phyloP scores from a whole-genome alignment of 371 early-diverging fungal genomes.

The Smittium culicis region DNA sequence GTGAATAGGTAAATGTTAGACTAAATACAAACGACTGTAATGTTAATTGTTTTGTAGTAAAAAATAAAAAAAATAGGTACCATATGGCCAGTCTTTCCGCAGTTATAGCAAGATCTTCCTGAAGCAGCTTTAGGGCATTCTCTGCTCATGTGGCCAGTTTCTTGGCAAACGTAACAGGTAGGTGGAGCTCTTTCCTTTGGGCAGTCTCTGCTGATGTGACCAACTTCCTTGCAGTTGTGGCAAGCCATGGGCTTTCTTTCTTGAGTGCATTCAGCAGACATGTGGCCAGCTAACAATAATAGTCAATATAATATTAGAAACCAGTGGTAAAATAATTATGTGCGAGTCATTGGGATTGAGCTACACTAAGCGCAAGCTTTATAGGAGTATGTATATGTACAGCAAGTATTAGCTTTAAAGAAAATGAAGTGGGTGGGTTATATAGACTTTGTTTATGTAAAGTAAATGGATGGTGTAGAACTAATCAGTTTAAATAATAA shows the following conservation, averaged over 20 bases:
- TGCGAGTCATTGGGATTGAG: too few relatives aligned
- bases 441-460: background rate
- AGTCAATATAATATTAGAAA: background rate
- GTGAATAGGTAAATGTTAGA: conserved; percentile 1
- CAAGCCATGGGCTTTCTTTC: conserved; percentile 11
- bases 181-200: conserved; percentile 15
- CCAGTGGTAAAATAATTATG: background rate
- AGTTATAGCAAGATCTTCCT: conserved; percentile 45
- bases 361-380: background rate
- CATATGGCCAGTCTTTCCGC: conserved; percentile 47
- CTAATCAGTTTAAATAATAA: background rate
- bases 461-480: background rate
- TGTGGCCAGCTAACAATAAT: background rate
- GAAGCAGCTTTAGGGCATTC: conserved; percentile 9
- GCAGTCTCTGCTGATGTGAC: conserved; percentile 28
- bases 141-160: conserved; percentile 10
- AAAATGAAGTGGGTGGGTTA: background rate
- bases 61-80: background rate
- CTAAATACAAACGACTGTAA: conserved; percentile 15
- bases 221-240: conserved; percentile 27
- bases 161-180: conserved; percentile 15
- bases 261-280: background rate
- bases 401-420: background rate
- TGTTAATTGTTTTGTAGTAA: conserved; percentile 25
- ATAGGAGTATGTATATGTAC: background rate